Base-by-base conservation (phyloP, 495 filamentous ascomycete species). In the Talaromyces stipitatus region DNA sequence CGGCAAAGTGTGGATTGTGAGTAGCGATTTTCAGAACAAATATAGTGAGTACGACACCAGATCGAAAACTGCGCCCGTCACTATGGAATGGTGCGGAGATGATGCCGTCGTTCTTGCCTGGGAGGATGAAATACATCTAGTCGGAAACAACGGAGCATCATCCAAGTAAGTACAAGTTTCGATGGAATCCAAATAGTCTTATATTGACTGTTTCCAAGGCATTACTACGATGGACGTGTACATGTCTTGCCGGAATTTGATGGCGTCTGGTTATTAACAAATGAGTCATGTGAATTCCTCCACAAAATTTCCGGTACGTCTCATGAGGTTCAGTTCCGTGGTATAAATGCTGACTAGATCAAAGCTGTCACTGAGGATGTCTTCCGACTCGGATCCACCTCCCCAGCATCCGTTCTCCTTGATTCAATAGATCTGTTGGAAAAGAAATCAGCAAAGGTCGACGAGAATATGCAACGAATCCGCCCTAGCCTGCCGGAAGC, bases 101-200 rank as follows among this genome's bases (percentile, higher is more conserved):
- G 90, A 97, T 71, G 89, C 91, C 6, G 90, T 97, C 8, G 85
- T 95, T 46, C 82, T 97, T 58, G 91, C 90, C 12, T 98, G 94
- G 94, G 94, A 96, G 62, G 94, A 98, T 71, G 94, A 98, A 63
- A 85, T 97, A n/a, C 94, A 97, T 66, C 79, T 98, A 45, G 87
- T 97, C 55, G 92, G 91, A 1, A 91, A 90, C 0, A 86, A 85
- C 50, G 90, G 89, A 36, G 82, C 86, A 10, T 80, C 89, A 38
- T 81, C 91, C 30, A 85, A 83, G 79, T 83, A 68, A 61, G 73
- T 50, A 53, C 5, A 23, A 23, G 30, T 11, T 22, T 2, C 33
- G 8, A 6, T 22, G 33, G 29, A 4, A 36, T 3, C n/a, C 18
- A 4, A 30, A 41, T 7, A 3, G 32, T 20, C 11, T 14, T 28